A percentile compares a stretch with the other conserved stretches of the same genome.
phyloP scores from a whole-genome alignment of 2,329 filamentous ascomycete species.

The Mycosphaerella sp. region DNA sequence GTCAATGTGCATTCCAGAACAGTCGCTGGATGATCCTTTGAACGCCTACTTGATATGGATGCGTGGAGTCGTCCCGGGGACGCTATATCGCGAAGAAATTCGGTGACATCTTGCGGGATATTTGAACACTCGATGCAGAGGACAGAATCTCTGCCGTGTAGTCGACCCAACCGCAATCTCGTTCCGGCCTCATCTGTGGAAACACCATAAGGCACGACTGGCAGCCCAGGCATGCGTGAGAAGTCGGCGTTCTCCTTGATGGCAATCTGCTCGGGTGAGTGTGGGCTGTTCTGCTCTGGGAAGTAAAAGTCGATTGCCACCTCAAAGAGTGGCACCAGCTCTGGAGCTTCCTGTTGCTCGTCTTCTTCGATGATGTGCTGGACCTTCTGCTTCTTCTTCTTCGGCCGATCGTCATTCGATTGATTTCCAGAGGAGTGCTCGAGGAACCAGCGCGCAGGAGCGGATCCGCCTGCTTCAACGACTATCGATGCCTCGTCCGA shows the following conservation, averaged over 20 bases:
- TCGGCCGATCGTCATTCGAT: constrained; percentile 20
- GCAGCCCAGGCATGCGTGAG: constrained; percentile 12
- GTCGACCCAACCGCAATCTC: constrained; percentile 20
- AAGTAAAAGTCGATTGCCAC: constrained; percentile 30
- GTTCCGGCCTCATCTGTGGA: constrained; percentile 15
- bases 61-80: constrained; percentile 15
- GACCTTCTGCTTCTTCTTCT: constrained; percentile 27
- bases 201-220: constrained; percentile 21
- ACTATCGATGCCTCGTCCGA: constrained; percentile 26
- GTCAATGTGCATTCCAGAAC: constrained; percentile 22
- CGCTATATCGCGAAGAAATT: constrained; percentile 19
- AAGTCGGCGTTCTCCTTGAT: constrained; percentile 25
- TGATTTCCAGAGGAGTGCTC: constrained; percentile 18
- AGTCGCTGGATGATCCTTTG: constrained; percentile 19
- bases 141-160: constrained; percentile 15
- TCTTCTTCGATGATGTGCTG: constrained; percentile 1
- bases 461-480: constrained; percentile 31
- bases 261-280: constrained; percentile 6
- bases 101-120: constrained; percentile 14
- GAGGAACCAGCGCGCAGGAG: constrained; percentile 30
- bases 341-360: background rate
- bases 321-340: constrained; percentile 24
- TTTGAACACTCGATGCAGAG: constrained; percentile 23
- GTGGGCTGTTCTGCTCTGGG: constrained; percentile 17
- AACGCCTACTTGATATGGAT: background rate